Base-by-base conservation (phyloP, 345 rosid genomes). In the Kernera saxatilis region DNA sequence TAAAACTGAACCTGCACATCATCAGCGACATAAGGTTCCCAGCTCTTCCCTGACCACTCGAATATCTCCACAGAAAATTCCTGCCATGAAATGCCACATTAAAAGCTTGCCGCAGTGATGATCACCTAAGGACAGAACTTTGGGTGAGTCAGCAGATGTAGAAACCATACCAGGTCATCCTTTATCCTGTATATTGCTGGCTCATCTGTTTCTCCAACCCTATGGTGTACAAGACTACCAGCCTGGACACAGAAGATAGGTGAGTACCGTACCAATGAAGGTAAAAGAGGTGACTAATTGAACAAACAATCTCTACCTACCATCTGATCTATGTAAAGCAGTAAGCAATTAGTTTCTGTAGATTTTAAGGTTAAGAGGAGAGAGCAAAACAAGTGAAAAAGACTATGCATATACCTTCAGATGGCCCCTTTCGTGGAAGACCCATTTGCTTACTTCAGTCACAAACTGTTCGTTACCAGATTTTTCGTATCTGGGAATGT, bases 361-460 rank as follows among this genome's bases (percentile, higher is more conserved):
- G 12, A 19, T 3, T 43, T 12, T 3, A 44, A 19, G 15, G n/a
- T 21, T n/a, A 48, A 2, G 13, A 30, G 19, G 8, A 46, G 30
- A 45, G 49, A 71, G 30, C 10, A 64, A 48, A 71, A 56, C 39
- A 30, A 63, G 32, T 11, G 21, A 32, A 36, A 61, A 67, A 27
- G 61, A 27, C 56, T 45, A 37, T 29, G 46, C 33, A 12, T 53
- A 67, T 64, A 72, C 91, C 94, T 84, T 83, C 36, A 88, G 69
- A 76, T 85, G 89, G 48, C 91, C 88, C 69, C 91, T 83, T 82
- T 86, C 94, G 72, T 86, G 89, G 78, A 85, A 84, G 66, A 85
- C 79, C 94, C 94, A 86, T 78, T 86, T 85, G 79, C 89, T 81
- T 70, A 88, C 76, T 77, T 85, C 95, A 67, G 87, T 83, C 73